A percentile compares a stretch with the other conserved stretches of the same genome.
phyloP scores from a whole-genome alignment of 495 filamentous ascomycete species.

The Neurospora tetrasperma region DNA sequence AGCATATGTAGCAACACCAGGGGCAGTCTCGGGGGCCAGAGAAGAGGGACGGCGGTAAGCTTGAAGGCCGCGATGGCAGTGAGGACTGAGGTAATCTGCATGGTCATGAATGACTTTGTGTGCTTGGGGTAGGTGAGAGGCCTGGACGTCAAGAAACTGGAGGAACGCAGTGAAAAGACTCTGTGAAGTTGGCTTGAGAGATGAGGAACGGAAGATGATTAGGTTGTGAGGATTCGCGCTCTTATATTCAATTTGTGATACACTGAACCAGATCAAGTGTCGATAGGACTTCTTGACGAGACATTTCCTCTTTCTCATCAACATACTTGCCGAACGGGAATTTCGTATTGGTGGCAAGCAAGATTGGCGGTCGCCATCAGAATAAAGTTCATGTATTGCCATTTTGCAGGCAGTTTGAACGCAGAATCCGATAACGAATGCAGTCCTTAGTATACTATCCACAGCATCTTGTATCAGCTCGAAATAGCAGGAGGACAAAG shows the following conservation, averaged over 20 bases:
- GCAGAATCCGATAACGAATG: too few species aligned
- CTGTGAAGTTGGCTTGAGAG: neutral
- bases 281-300: neutral
- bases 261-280: neutral
- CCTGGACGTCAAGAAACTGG: neutral
- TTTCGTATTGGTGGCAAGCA: neutral
- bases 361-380: too few species aligned
- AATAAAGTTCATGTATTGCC: too few species aligned
- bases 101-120: neutral
- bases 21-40: too few species aligned
- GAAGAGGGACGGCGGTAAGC: too few species aligned
- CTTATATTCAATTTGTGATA: neutral
- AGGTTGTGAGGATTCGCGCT: neutral
- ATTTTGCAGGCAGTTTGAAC: too few species aligned
- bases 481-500: neutral
- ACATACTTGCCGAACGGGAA: neutral
- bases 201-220: neutral
- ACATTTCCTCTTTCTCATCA: neutral
- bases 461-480: neutral
- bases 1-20: too few species aligned
- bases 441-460: too few species aligned
- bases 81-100: neutral
- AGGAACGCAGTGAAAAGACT: neutral
- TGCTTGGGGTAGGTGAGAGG: neutral
- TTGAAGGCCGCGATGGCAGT: neutral